phyloP scores from a whole-genome alignment of 2,329 filamentous ascomycete genomes.

The Leptodontidium sp. region DNA sequence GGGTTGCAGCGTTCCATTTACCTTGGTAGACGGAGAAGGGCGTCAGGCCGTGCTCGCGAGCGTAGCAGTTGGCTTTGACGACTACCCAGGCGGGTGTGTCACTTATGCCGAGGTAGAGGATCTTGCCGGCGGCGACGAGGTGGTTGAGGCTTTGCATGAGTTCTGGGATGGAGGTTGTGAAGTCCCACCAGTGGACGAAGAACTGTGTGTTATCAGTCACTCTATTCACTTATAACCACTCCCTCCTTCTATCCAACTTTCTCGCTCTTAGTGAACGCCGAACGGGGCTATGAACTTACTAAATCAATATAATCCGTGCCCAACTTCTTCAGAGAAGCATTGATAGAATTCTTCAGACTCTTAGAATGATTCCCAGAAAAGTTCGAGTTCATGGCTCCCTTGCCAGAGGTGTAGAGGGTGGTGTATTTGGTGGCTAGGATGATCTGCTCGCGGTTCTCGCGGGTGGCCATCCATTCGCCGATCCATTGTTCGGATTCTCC shows the following conservation, averaged over 20 bases:
- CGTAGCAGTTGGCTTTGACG: constrained; percentile 68
- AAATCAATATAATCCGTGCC: constrained; percentile 75
- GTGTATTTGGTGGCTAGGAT: constrained; percentile 64
- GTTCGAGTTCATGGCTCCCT: constrained; percentile 30
- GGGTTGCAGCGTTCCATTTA: constrained; percentile 63
- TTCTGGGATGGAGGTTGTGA: constrained; percentile 66
- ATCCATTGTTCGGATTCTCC: constrained; percentile 64
- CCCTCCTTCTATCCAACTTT: no score
- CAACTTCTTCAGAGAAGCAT: constrained; percentile 57
- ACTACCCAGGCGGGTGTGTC: constrained; percentile 76
- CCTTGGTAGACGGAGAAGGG: constrained; percentile 76
- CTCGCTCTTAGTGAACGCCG: background rate
- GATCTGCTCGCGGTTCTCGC: constrained; percentile 58
- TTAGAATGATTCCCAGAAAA: constrained; percentile 35
- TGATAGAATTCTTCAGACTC: constrained; percentile 26
- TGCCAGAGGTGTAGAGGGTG: constrained; percentile 32
- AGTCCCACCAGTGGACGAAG: constrained; percentile 55
- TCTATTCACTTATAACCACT: background rate
- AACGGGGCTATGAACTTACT: constrained; percentile 43
- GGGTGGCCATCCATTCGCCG: constrained; percentile 62
- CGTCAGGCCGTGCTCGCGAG: constrained; percentile 70
- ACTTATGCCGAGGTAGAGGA: constrained; percentile 71
- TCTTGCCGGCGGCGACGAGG: constrained; percentile 65
- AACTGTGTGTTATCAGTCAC: constrained; percentile 10
- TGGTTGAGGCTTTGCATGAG: constrained; percentile 71